Evolutionary conservation across 208 protist species (phyloP), one percentile per base, ranked within the genome.

Genomic region (Leishmania martiniquensis): DNA sequence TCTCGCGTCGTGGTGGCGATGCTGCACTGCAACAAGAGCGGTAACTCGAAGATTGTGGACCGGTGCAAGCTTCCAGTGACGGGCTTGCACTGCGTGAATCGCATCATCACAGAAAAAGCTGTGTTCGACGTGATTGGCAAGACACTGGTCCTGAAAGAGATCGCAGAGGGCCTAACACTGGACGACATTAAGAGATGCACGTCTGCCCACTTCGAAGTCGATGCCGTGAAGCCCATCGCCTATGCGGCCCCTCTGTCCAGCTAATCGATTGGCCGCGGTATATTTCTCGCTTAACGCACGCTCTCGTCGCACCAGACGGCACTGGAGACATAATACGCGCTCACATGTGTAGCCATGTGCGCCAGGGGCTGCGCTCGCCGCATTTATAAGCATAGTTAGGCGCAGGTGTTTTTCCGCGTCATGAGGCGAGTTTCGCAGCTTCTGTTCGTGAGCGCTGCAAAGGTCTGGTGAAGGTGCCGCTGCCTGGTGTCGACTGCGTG

Each of bases 41-140:
- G 98, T 6, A 82, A 87, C 54, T 85, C 89, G 68, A 99, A 99
- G 91, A 98, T 99, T 72, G 78, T 99, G n/a, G 81, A 97, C 51
- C 60, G 75, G 25, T 99, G 98, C 91, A 83, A 79, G 37, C 89
- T 99, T 20, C 98, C 98, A 25, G 75, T 99, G 12, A 99, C 98
- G 4, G 98, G 97, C 29, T 86, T 91, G 47, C 49, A 85, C 70
- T 96, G 89, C 85, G 96, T 99, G 6, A 88, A 95, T 80, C 86
- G 94, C 65, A 98, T 99, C 76, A 99, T 99, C 75, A 99, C 99
- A 10, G 98, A 99, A 67, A 89, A 98, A 84, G 94, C 89, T 42
- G 98, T 99, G 15, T 99, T 99, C 76, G 98, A 99, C 44, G 89
- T 99, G n/a, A 91, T 93, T 44, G 67, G 89, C 34, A 84, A 85